Evolutionary conservation across 495 filamentous ascomycete species (phyloP).

Genomic region (Polyplosphaeria fusca): DNA sequence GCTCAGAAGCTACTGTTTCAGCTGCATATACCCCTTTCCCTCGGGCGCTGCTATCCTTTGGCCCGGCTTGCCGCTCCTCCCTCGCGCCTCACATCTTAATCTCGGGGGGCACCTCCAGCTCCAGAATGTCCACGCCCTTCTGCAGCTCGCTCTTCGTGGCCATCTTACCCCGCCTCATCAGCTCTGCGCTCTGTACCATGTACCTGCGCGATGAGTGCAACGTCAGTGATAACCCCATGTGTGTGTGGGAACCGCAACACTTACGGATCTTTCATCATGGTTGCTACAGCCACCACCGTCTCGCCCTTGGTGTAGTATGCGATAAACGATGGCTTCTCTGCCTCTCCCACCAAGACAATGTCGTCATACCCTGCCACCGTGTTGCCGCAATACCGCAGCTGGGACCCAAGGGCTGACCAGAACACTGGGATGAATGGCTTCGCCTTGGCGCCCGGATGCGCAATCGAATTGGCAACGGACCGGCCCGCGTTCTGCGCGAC

Average conservation of each 20-base stretch:
- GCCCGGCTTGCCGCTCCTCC: background rate
- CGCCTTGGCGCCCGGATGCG: constrained; percentile 54
- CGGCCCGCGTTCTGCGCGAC: constrained; percentile 92
- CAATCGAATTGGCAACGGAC: constrained; percentile 69
- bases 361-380: constrained; percentile 79
- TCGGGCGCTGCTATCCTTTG: background rate
- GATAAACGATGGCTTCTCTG: constrained; percentile 77
- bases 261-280: constrained; percentile 87
- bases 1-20: too few species aligned
- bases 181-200: constrained; percentile 76
- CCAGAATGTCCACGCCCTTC: constrained; percentile 70
- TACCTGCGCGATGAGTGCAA: too few species aligned
- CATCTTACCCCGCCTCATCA: constrained; percentile 84
- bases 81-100: constrained; percentile 49
- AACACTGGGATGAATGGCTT: constrained; percentile 88
- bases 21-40: too few species aligned
- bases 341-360: constrained; percentile 69
- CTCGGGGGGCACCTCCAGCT: constrained; percentile 53
- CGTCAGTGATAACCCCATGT: too few species aligned
- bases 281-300: constrained; percentile 85
- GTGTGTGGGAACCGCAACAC: too few species aligned
- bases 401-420: constrained; percentile 87
- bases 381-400: constrained; percentile 90
- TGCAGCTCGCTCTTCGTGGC: constrained; percentile 72
- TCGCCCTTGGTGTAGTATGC: constrained; percentile 88